Percentiles rank a stretch among this genome's conserved stretches.
phyloP scores from a whole-genome alignment of 306 rosid species.

The Erythrophleum fordii region DNA sequence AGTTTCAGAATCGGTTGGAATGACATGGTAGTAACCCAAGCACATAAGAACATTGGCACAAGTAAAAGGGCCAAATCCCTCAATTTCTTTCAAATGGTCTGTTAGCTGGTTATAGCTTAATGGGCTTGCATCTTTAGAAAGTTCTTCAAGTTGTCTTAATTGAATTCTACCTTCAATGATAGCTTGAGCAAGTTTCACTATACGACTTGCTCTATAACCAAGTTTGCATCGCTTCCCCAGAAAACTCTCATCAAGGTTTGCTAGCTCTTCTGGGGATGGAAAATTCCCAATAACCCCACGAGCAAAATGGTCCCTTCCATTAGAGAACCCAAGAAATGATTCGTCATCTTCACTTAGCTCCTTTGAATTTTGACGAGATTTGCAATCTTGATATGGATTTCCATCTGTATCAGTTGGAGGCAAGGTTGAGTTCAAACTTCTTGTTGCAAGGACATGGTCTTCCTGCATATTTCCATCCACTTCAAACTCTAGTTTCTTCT shows the following conservation, averaged over 20 bases:
- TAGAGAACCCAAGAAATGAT: conserved; percentile 2
- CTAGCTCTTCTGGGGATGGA: conserved; percentile 54
- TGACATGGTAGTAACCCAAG: conserved; percentile 59
- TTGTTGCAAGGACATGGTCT: conserved; percentile 1
- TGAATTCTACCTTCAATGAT: conserved; percentile 56
- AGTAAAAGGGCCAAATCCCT: conserved; percentile 65
- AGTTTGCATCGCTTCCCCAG: conserved; percentile 56
- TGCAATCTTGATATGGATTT: conserved; percentile 10
- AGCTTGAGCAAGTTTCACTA: conserved; percentile 50
- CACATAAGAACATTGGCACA: conserved; percentile 63
- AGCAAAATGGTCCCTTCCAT: conserved; percentile 31
- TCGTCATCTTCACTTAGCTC: conserved; percentile 1
- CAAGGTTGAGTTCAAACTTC: background rate
- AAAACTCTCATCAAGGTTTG: conserved; percentile 48
- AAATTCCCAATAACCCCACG: conserved; percentile 44
- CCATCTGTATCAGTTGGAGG: conserved; percentile 30
- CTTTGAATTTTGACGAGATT: conserved; percentile 4
- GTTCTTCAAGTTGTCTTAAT: conserved; percentile 50
- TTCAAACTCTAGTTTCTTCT: conserved; percentile 38
- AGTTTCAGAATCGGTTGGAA: conserved; percentile 64
- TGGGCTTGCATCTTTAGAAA: conserved; percentile 42
- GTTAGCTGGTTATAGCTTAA: conserved; percentile 40
- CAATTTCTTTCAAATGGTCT: conserved; percentile 50
- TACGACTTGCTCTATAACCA: conserved; percentile 57
- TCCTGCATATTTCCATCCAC: background rate